Percentiles rank a stretch among this genome's conserved stretches.
phyloP scores from a whole-genome alignment of 1,284 basidiomycete species.

The Wallemia hederae region DNA sequence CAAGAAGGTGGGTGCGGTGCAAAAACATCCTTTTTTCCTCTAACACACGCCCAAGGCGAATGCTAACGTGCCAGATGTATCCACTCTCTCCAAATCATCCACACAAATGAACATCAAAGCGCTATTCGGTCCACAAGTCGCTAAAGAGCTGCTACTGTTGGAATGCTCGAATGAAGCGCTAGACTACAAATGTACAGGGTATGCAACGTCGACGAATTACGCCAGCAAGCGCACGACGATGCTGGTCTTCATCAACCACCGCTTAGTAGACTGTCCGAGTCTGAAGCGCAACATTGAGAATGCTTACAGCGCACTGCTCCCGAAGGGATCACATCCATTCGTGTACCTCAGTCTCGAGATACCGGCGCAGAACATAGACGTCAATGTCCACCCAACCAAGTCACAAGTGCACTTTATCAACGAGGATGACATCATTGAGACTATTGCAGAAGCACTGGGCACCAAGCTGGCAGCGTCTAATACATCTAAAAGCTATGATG shows the following conservation, averaged over 20 bases:
- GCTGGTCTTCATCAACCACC: slow-evolving; percentile 27
- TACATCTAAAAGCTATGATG: slow-evolving; percentile 24
- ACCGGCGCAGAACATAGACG: slow-evolving; percentile 65
- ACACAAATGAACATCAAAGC: slow-evolving; percentile 42
- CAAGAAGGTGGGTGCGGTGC: slow-evolving; percentile 35
- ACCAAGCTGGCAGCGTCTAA: slow-evolving; percentile 31
- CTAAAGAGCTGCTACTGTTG: slow-evolving; percentile 40
- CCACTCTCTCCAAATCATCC: slow-evolving; percentile 41
- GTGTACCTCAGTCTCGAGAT: slow-evolving; percentile 68
- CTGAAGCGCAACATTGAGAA: slow-evolving; percentile 68
- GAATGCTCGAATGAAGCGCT: slow-evolving; percentile 12
- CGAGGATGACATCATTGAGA: slow-evolving; percentile 62
- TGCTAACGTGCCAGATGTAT: slow-evolving; percentile 43
- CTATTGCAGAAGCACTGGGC: slow-evolving; percentile 43
- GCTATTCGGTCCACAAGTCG: slow-evolving; percentile 52
- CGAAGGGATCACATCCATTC: slow-evolving; percentile 72
- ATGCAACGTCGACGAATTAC: slow-evolving; percentile 23
- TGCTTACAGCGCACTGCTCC: slow-evolving; percentile 57
- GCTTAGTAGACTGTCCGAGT: slow-evolving; percentile 63
- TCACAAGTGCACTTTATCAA: slow-evolving; percentile 68
- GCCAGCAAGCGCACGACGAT: neutral
- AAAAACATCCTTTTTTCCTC: neutral
- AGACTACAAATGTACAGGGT: slow-evolving; percentile 36
- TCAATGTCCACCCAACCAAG: slow-evolving; percentile 96
- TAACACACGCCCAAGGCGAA: slow-evolving; percentile 25